Evolutionary conservation across 768 basidiomycete genomes (phyloP), one percentile per base, ranked within the genome.

Genomic region (Hygrocybe coccinea): DNA sequence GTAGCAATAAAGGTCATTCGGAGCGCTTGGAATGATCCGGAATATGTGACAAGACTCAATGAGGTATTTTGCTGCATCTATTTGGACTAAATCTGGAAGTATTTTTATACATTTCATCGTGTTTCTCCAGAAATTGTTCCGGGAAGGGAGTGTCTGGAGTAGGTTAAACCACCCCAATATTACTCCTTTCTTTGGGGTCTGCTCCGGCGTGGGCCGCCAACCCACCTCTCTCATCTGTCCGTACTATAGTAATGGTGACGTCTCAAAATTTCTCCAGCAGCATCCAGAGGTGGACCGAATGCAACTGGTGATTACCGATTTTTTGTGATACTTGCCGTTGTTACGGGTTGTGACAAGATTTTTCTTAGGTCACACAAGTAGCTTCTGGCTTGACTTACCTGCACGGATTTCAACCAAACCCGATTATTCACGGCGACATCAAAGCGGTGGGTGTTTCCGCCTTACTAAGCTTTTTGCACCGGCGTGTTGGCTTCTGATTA

Each of bases 271-370:
- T 36, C 15, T 49, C 6, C 8, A 14, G 19, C 24, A 24, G 6
- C 2, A 29, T 25, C 48, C 24, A n/a, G 24, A 15, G 2, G 48
- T 29, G 5, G 33, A 49, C 24, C 29, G 48, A 25, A 9, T 34
- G 11, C 11, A 29, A 6, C 6, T 49, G 48, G 48, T 36, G 19
- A 29, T 17, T 50, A 15, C 5, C 49, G 4, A 4, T 55, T 73
- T 17, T 49, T n/a, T n/a, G n/a, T n/a, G 24, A 19, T 34, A 11
- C 74, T 75, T 25, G 74, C 70, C 12, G 74, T 76, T 41, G 60
- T 75, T 29, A 22, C 25, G 19, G 25, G 15, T n/a, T 33, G 12
- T 29, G 8, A 15, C 7, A n/a, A 3, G 5, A 4, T 34, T 14
- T 6, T 49, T 36, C 4, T 29, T 34, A 49, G 48, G 19, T 49